Evolutionary conservation across 2,329 filamentous ascomycete species (phyloP).

Genomic region (Neonectria coccinea): DNA sequence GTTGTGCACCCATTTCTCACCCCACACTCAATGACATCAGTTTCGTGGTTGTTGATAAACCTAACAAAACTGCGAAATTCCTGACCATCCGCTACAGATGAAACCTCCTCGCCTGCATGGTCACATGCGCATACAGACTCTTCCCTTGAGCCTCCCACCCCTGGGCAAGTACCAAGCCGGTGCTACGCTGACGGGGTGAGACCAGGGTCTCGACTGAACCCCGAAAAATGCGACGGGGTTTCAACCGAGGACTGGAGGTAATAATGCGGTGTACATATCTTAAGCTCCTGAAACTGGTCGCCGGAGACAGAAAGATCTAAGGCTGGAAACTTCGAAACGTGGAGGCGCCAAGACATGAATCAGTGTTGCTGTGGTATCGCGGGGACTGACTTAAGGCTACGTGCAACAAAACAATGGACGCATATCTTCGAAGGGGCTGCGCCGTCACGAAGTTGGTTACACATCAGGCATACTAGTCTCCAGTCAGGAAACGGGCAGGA

Average conservation of each 20-base stretch:
- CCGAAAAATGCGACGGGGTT: conserved; percentile 8
- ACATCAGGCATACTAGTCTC: conserved; percentile 2
- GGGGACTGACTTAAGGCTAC: neutral
- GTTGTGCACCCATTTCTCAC: conserved; percentile 7
- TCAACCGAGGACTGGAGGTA: conserved; percentile 5
- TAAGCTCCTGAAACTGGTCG: conserved; percentile 21
- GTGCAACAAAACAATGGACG: conserved; percentile 1
- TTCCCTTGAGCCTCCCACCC: conserved; percentile 12
- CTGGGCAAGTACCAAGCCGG: conserved; percentile 16
- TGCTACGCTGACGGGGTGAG: conserved; percentile 22
- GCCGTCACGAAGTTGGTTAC: conserved; percentile 13
- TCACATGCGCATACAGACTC: conserved; percentile 18
- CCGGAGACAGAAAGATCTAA: conserved; percentile 4
- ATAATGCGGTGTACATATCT: conserved; percentile 9
- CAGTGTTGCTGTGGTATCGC: conserved; percentile 8
- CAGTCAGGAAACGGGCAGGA: conserved; percentile 21
- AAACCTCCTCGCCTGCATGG: conserved; percentile 27
- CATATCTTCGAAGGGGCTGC: conserved; percentile 4
- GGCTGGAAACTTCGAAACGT: conserved; percentile 11
- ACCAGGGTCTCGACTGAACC: conserved; percentile 8
- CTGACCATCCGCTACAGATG: conserved; percentile 18
- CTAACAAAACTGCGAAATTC: conserved; percentile 19
- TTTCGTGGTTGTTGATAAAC: conserved; percentile 12
- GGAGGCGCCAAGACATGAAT: conserved; percentile 17
- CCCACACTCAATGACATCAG: conserved; percentile 16